Conservation (phyloP, 176 grass and related monocot genomes). For the Bolboschoenus planiculmis region DNA sequence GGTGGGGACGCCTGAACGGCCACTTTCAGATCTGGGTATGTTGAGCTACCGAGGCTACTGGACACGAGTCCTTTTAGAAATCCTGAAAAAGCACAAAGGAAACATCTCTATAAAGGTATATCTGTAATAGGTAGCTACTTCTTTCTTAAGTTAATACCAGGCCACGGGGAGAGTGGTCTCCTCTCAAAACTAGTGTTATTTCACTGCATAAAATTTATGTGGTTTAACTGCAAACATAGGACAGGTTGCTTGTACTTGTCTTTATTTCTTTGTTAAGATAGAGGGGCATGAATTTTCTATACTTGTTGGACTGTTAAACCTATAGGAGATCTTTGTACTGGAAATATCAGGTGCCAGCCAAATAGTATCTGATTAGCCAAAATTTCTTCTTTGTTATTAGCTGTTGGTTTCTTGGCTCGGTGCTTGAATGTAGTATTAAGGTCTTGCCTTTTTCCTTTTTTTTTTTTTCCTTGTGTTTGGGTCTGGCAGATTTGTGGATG, state of each 20-base stretch:
- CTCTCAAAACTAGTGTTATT: neutral
- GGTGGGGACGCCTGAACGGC: constrained; percentile 91
- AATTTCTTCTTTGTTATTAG: neutral
- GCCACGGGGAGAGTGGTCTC: neutral
- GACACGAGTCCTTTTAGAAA: constrained; percentile 93
- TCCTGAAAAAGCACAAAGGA: constrained; percentile 95
- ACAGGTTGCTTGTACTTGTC: neutral
- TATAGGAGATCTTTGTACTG: neutral
- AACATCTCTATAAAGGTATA: constrained; percentile 98
- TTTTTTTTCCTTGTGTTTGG: neutral
- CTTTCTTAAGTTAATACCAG: neutral
- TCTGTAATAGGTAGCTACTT: neutral
- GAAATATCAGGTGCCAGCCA: neutral
- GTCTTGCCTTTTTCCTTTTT: neutral
- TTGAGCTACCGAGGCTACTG: constrained; percentile 92
- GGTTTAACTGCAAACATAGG: neutral
- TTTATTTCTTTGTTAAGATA: neutral
- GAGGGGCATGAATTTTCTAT: neutral
- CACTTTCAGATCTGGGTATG: constrained; percentile 92
- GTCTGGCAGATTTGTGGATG: neutral
- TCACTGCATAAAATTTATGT: neutral
- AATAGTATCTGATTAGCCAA: neutral
- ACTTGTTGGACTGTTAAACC: neutral
- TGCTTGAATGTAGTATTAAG: neutral
- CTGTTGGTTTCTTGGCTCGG: neutral